phyloP scores from a whole-genome alignment of 495 filamentous ascomycete genomes.

The Lasiosphaeria hispida region DNA sequence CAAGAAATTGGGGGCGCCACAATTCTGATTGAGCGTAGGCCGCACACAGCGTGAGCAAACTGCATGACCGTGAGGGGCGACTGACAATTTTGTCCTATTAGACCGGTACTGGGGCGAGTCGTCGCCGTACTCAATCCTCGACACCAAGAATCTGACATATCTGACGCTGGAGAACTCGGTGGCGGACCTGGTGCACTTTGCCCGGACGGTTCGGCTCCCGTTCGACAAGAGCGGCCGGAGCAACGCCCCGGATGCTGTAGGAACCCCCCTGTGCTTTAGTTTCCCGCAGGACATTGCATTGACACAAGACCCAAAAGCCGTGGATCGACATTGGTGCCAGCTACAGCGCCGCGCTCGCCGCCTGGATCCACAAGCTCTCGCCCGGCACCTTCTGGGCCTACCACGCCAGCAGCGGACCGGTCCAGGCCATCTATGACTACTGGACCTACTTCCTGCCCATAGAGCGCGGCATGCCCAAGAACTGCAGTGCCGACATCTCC shows the following conservation, averaged over 20 bases:
- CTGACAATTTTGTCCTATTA: constrained; percentile 34
- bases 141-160: constrained; percentile 54
- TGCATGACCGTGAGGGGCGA: neutral
- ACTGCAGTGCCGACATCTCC: constrained; percentile 57
- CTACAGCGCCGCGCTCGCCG: constrained; percentile 60
- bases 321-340: constrained; percentile 62
- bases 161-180: constrained; percentile 60
- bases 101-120: constrained; percentile 61
- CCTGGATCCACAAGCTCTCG: constrained; percentile 56
- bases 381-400: constrained; percentile 69
- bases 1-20: constrained; percentile 52
- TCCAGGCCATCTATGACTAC: constrained; percentile 59
- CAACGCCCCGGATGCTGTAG: constrained; percentile 53
- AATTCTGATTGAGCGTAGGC: constrained; percentile 54
- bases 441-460: constrained; percentile 64
- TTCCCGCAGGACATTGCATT: neutral
- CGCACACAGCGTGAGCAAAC: constrained; percentile 3
- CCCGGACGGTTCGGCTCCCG: constrained; percentile 52
- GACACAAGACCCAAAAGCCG: constrained; percentile 34
- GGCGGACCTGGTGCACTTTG: constrained; percentile 58
- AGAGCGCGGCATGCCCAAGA: constrained; percentile 57
- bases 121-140: constrained; percentile 53
- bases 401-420: constrained; percentile 59
- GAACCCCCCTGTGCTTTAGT: constrained; percentile 30
- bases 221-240: constrained; percentile 53